Conservation (phyloP, 164 flowering plant species). For the Vitis labrusca region DNA sequence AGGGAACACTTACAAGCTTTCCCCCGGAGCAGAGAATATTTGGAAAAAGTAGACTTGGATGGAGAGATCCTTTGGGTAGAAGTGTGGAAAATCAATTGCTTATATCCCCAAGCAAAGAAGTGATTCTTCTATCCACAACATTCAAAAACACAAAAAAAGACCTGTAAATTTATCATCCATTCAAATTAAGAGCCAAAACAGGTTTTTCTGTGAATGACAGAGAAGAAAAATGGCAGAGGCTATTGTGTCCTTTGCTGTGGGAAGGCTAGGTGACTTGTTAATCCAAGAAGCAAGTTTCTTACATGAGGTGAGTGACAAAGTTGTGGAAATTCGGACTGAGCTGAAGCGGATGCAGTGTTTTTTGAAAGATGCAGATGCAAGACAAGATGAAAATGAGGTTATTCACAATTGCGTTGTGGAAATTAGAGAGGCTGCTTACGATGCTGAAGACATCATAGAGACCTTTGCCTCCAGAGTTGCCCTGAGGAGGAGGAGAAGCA, state of each 20-base stretch:
- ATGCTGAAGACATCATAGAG: constrained; percentile 34
- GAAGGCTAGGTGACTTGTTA: constrained; percentile 8
- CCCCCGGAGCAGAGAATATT: no score
- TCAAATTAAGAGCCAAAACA: no score
- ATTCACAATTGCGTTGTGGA: constrained; percentile 29
- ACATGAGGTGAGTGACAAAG: not conserved
- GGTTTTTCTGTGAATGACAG: no score
- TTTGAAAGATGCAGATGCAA: constrained; percentile 29
- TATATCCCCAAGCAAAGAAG: no score
- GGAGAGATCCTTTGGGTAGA: no score
- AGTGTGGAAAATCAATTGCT: no score
- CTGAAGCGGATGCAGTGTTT: constrained; percentile 20
- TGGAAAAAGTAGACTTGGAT: no score
- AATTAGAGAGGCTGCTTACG: constrained; percentile 28
- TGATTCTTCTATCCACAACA: no score
- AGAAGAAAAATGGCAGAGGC: constrained; percentile 14
- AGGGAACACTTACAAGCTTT: no score
- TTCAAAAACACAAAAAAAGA: no score
- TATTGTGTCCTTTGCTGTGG: not conserved
- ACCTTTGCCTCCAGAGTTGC: constrained; percentile 11
- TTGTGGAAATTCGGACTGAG: constrained; percentile 9
- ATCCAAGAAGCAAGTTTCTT: constrained; percentile 11
- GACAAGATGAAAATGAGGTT: constrained; percentile 8
- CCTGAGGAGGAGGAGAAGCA: not conserved
- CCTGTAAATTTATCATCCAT: no score